Base-by-base conservation (phyloP, 495 filamentous ascomycete species). In the Delitschia confertaspora region DNA sequence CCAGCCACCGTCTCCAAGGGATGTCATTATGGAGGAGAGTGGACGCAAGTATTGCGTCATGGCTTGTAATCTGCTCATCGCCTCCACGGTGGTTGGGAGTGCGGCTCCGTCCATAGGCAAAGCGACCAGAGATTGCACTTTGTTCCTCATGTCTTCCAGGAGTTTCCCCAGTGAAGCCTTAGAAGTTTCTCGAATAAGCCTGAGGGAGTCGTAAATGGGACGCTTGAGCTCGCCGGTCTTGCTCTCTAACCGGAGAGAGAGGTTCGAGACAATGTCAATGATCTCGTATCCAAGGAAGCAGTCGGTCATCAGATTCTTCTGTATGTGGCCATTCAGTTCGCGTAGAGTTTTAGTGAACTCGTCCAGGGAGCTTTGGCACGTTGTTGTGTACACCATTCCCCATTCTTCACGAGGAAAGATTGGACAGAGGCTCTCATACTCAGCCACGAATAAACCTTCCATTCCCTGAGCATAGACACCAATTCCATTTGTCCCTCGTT, bases 271-370 rank as follows among this genome's bases (percentile, higher is more conserved):
- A 45, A 94, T 85, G 53, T 93, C 89, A 32, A 94, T 82, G 40
- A 96, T 88, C 58, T 99, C 91, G 59, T 93, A 99, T 3, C 87
- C 88, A 18, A 99, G 73, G 60, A 83, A 99, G 65, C 93, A 95
- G 63, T 99, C 91, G 1, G 88, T 96, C 54, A 76, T 79, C 29
- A 95, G 68, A 57, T 95, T 87, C 22, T 74, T 60, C 58, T 83
- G 82, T 60, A 96, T 88, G 59, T 95, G 88, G 25, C 75, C 71
- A 61, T 96, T 94, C 18, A 99, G 69, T 51, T 95, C 91, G 9
- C 80, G 76, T 20, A 99, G 64, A 0, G 93, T 95, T 54, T 85
- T 78, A 19, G 82, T 76, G 57, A 95, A 82, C 47, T 93, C 85
- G 1, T 74, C 71, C 53, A 96, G 73, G 20, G 88, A 71, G 16